phyloP scores from a whole-genome alignment of 2,329 filamentous ascomycete genomes.

The Ascomycota sp. region DNA sequence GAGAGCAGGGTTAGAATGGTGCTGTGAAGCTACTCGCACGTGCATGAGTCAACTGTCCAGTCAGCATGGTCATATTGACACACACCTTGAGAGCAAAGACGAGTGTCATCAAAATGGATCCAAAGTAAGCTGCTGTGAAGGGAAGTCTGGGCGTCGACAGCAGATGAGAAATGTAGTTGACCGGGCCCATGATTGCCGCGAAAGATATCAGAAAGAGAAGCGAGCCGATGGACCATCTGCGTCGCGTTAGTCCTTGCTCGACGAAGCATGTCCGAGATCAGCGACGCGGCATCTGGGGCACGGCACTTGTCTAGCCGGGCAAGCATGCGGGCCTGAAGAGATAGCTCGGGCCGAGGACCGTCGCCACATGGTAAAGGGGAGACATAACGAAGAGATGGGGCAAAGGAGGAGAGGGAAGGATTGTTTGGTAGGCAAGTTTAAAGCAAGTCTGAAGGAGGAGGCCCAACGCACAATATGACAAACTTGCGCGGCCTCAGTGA shows the following conservation, averaged over 20 bases:
- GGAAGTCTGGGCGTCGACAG: slow-evolving; percentile 68
- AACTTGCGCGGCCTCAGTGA: slow-evolving; percentile 77
- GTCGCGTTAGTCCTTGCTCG: slow-evolving; percentile 10
- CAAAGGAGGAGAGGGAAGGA: slow-evolving; percentile 3
- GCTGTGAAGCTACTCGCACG: slow-evolving; percentile 45
- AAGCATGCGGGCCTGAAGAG: no score
- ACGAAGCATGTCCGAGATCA: background rate
- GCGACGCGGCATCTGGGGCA: background rate
- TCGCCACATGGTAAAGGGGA: slow-evolving; percentile 2
- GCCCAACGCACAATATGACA: slow-evolving; percentile 71
- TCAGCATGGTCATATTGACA: slow-evolving; percentile 10
- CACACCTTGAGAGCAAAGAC: slow-evolving; percentile 86
- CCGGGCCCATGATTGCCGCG: slow-evolving; percentile 82
- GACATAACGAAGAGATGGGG: slow-evolving; percentile 1
- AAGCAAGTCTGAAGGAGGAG: no score
- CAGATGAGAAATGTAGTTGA: slow-evolving; percentile 66
- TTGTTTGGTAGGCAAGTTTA: no score
- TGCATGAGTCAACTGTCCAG: slow-evolving; percentile 2
- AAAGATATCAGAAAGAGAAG: slow-evolving; percentile 79
- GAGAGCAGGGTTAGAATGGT: slow-evolving; percentile 72
- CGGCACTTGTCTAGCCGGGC: background rate
- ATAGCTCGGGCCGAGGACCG: background rate
- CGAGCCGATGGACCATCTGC: slow-evolving; percentile 88
- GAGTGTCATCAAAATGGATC: slow-evolving; percentile 72
- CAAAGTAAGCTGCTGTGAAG: slow-evolving; percentile 89